Evolutionary conservation across 352 stramenopile genomes (phyloP).

Genomic region (Globisporangium cederbergense): DNA sequence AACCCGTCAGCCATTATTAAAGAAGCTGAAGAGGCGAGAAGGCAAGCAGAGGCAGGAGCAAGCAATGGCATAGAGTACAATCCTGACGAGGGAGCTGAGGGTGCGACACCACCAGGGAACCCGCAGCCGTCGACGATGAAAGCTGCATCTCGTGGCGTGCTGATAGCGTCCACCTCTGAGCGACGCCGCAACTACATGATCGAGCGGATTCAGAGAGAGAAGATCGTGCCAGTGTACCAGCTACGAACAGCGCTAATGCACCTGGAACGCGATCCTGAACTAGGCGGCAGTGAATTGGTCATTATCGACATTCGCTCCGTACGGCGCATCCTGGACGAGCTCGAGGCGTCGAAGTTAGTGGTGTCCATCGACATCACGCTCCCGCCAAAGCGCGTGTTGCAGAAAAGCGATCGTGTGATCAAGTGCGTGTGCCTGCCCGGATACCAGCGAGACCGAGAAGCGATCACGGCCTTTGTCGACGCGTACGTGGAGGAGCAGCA

Average conservation of each 20-base stretch:
- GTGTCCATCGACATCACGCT: constrained; percentile 66
- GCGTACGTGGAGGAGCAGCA: constrained; percentile 63
- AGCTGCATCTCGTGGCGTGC: constrained; percentile 40
- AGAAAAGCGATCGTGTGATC: constrained; percentile 57
- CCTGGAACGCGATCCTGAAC: constrained; percentile 31
- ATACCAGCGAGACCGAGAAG: constrained; percentile 43
- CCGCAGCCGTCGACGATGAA: constrained; percentile 58
- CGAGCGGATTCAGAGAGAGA: constrained; percentile 48
- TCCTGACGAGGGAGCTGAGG: neutral
- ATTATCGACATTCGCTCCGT: constrained; percentile 70
- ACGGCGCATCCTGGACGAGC: constrained; percentile 57
- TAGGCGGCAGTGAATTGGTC: constrained; percentile 26
- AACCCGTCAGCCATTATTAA: no score
- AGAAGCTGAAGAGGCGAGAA: neutral
- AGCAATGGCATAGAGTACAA: neutral
- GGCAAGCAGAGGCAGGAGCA: neutral
- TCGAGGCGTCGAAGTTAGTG: constrained; percentile 43
- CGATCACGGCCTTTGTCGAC: constrained; percentile 57
- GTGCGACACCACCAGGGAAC: constrained; percentile 7
- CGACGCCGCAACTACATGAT: constrained; percentile 53
- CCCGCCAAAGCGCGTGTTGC: constrained; percentile 58
- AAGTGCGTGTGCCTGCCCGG: constrained; percentile 66
- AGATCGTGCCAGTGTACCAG: constrained; percentile 69
- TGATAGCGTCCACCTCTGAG: constrained; percentile 54
- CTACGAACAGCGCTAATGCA: constrained; percentile 53